Conservation (phyloP, 2,329 filamentous ascomycete genomes). For the Phyllosticta paracitricarpa region DNA sequence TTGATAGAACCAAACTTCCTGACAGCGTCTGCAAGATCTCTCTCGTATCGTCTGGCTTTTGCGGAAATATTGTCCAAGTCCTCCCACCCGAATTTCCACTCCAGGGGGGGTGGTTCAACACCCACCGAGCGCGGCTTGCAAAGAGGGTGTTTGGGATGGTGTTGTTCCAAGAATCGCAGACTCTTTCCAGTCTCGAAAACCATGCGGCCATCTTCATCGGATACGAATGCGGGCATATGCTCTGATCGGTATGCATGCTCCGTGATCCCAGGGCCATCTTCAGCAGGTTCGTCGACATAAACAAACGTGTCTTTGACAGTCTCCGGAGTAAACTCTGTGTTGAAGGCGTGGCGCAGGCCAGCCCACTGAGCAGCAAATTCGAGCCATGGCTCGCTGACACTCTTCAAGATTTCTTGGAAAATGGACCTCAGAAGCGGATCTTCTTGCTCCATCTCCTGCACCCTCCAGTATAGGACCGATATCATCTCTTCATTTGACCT, state of each 20-base stretch:
- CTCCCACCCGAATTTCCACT: constrained; percentile 65
- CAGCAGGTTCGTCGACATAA: constrained; percentile 18
- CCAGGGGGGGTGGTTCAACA: constrained; percentile 46
- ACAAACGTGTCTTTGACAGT: constrained; percentile 16
- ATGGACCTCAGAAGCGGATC: constrained; percentile 52
- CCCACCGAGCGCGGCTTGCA: constrained; percentile 42
- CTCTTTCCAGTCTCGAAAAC: constrained; percentile 77
- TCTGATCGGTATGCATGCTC: constrained; percentile 55
- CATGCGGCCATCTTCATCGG: constrained; percentile 54
- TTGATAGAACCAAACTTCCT: constrained; percentile 20
- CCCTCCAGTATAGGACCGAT: constrained; percentile 26
- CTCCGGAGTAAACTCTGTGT: constrained; percentile 11
- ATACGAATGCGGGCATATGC: constrained; percentile 63
- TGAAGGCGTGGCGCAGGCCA: constrained; percentile 41
- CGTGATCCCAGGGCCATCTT: constrained; percentile 13
- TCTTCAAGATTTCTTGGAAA: constrained; percentile 55
- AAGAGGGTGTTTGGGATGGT: constrained; percentile 63
- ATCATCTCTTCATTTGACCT: constrained; percentile 29
- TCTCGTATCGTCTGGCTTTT: constrained; percentile 46
- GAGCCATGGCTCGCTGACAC: constrained; percentile 56
- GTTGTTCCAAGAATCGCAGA: constrained; percentile 58
- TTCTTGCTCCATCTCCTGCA: constrained; percentile 49
- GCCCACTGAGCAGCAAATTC: constrained; percentile 64
- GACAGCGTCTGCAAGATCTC: constrained; percentile 25
- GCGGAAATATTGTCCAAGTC: constrained; percentile 55